Evolutionary conservation across 2,329 filamentous ascomycete genomes (phyloP), one percentile per base, ranked within the genome.

Genomic region (Zymoseptoria passerinii): DNA sequence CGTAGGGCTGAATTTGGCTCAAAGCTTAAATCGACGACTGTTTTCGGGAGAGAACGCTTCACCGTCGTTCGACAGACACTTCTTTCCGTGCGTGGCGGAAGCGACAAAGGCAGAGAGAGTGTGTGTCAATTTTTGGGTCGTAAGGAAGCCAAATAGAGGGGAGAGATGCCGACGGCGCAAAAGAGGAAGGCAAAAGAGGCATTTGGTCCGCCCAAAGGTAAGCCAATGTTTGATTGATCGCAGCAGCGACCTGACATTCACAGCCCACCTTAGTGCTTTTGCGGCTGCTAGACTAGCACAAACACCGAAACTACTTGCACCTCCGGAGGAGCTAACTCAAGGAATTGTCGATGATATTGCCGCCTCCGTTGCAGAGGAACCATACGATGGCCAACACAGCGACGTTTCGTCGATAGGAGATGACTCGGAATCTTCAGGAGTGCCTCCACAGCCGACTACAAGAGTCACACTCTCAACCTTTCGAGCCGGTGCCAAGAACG

Each of bases 151-250:
- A 23, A 2, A 23, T 23, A 23, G 23, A 23, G 2, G 23, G 23
- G 23, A 23, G 23, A 23, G 23, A 23, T 23, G 5, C 9, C 53
- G 55, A 71, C 71, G 69, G 62, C 67, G 53, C 61, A 66, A 48
- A 73, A 73, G 58, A 61, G 70, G 55, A 71, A 69, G 60, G 70
- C 68, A 2, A 60, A 66, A 54, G 70, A 73, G 27, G 71, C 71
- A 2, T 72, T 72, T 60, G 65, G 66, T 8, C 59, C 53, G 53
- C 20, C 53, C 6, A 61, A 59, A 23, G 57, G 66, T 62, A 61
- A 52, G 20, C 23, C 19, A 23, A 9, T 13, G 10, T 19, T 28
- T 18, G 18, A 6, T 13, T 28, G 53, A 16, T 53, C 23, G 8
- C 10, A 8, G 4, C 16, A 49, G 13, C 40, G 13, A 13, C 13